Conservation (phyloP, 768 basidiomycete species). For the Trametes meyenii region DNA sequence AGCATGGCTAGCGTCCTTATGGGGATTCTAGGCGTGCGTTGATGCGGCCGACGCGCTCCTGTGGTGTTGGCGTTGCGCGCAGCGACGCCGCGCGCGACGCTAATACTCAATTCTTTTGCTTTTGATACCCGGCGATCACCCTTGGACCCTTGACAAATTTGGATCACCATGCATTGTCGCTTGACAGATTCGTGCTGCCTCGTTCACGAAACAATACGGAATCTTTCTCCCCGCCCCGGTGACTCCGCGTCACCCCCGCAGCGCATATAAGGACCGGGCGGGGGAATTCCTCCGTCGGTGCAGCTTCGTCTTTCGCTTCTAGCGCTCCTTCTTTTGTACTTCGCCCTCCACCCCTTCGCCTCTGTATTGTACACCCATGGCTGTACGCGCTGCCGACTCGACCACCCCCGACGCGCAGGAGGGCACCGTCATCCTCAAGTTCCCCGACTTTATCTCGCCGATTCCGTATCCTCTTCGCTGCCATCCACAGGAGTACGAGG, state of each 20-base stretch:
- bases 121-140: constrained; percentile 22
- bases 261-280: constrained; percentile 18
- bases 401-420: constrained; percentile 13
- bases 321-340: constrained; percentile 18
- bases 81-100: constrained; percentile 13
- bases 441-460: constrained; percentile 46
- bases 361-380: constrained; percentile 22
- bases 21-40: background rate
- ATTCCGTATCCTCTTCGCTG: constrained; percentile 42
- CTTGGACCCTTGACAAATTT: constrained; percentile 19
- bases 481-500: constrained; percentile 37
- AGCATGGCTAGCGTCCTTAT: background rate
- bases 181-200: constrained; percentile 26
- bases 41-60: constrained; percentile 6
- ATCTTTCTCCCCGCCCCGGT: constrained; percentile 16
- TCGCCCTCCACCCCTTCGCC: background rate
- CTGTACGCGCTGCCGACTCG: constrained; percentile 13
- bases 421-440: constrained; percentile 29
- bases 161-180: constrained; percentile 20
- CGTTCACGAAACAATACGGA: constrained; percentile 24
- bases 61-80: constrained; percentile 7
- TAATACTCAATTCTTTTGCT: constrained; percentile 10
- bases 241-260: constrained; percentile 23
- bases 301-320: constrained; percentile 14
- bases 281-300: constrained; percentile 4